These are phyloP conservation scores for Albophoma yamanashiensis DNA, from an alignment of 2,329 filamentous ascomycete species.

Conservation along the genomic window DNA sequence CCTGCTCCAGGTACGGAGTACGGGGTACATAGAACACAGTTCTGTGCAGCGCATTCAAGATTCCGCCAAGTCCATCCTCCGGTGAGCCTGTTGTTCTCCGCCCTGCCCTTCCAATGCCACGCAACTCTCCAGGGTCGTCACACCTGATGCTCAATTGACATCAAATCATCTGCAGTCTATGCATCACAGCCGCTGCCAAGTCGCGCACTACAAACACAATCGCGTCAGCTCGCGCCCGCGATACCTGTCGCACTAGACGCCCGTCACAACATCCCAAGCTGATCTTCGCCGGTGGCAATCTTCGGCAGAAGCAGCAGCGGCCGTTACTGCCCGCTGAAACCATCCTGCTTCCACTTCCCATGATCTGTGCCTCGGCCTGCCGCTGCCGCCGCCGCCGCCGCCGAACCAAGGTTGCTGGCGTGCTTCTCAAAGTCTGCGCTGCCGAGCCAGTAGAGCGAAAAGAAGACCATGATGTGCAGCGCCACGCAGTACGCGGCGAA, in stretches of 20 bases:
- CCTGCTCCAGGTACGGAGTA: not conserved
- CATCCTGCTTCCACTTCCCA: slow-evolving; percentile 51
- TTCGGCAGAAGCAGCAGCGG: not conserved
- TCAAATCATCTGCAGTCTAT: not conserved
- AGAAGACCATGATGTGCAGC: slow-evolving; percentile 79
- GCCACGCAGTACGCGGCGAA: slow-evolving; percentile 89
- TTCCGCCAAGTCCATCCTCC: not conserved
- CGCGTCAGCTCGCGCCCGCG: not conserved
- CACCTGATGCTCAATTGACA: not conserved
- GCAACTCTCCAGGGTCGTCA: not conserved
- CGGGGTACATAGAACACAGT: not conserved
- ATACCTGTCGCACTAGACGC: not conserved
- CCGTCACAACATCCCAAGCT: not conserved
- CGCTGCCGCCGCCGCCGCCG: slow-evolving; percentile 31
- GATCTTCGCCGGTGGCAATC: not conserved
- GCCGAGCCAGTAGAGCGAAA: slow-evolving; percentile 77
- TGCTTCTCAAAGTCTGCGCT: slow-evolving; percentile 54
- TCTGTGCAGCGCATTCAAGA: not conserved
- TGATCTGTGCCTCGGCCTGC: slow-evolving; percentile 22
- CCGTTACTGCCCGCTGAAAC: slow-evolving; percentile 32
- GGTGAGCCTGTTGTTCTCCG: not conserved
- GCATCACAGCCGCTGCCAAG: not conserved
- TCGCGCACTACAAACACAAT: not conserved
- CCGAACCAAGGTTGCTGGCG: slow-evolving; percentile 43
- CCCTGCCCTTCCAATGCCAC: not conserved